Evolutionary conservation across 169 alveolate species (phyloP).

Genomic region (Plasmodium relictum): DNA sequence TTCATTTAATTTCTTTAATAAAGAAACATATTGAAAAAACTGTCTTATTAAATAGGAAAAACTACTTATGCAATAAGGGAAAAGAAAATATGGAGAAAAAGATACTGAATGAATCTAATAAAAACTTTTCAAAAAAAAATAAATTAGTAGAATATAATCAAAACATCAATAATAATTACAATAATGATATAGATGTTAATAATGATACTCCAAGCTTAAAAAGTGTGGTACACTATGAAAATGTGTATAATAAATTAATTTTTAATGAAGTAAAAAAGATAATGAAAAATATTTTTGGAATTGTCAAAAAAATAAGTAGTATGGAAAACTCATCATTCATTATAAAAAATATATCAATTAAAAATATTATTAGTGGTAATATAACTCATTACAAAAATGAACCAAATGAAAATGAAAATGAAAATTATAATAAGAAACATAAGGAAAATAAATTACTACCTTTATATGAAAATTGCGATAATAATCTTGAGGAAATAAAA

Average conservation of each 20-base stretch:
- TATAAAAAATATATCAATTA: conserved; percentile 22
- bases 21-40: conserved; percentile 39
- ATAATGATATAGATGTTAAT: neutral
- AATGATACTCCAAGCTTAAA: neutral
- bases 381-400: conserved; percentile 11
- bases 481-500: neutral
- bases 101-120: neutral
- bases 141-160: neutral
- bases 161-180: neutral
- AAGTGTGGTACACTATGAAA: neutral
- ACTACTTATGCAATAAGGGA: neutral
- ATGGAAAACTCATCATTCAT: conserved; percentile 25
- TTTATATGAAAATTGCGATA: neutral
- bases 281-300: conserved; percentile 46
- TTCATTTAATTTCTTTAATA: conserved; percentile 35
- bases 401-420: neutral
- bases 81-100: neutral
- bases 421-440: neutral
- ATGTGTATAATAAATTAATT: conserved; percentile 24
- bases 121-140: neutral
- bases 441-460: neutral
- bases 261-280: conserved; percentile 40
- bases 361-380: conserved; percentile 25
- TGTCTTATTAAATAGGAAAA: conserved; percentile 4
- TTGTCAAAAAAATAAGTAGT: conserved; percentile 31